phyloP scores from a whole-genome alignment of 2,329 filamentous ascomycete species.

The Aspergillus ustus region DNA sequence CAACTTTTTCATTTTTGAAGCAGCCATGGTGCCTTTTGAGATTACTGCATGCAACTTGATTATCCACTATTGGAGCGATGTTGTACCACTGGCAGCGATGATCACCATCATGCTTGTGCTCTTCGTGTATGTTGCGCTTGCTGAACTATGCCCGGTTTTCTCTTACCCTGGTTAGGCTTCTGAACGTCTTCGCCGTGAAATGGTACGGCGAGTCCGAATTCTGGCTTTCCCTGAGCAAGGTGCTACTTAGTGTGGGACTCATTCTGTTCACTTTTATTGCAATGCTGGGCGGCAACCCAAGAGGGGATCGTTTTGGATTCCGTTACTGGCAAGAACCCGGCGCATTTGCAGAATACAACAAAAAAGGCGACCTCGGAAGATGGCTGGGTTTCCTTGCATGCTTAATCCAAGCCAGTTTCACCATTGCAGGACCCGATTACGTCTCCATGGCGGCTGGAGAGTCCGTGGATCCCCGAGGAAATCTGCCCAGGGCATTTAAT shows the following conservation, averaged over 20 bases:
- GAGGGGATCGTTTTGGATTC: constrained; percentile 74
- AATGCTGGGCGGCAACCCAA: constrained; percentile 82
- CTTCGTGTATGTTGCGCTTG: constrained; percentile 43
- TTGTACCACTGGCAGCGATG: constrained; percentile 51
- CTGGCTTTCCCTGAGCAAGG: constrained; percentile 71
- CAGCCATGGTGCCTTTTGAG: constrained; percentile 57
- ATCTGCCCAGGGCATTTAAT: constrained; percentile 76
- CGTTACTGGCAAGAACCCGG: constrained; percentile 70
- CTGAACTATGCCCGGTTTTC: not conserved
- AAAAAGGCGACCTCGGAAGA: constrained; percentile 67
- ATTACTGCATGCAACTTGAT: constrained; percentile 57
- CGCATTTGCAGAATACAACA: constrained; percentile 70
- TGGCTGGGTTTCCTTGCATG: constrained; percentile 79
- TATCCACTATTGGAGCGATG: constrained; percentile 55
- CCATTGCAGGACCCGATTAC: constrained; percentile 70
- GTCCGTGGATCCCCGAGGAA: constrained; percentile 69
- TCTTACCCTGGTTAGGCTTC: constrained; percentile 20
- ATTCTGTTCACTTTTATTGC: constrained; percentile 79
- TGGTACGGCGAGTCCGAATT: constrained; percentile 82
- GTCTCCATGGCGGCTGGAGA: constrained; percentile 70
- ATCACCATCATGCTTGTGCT: constrained; percentile 52
- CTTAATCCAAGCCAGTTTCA: constrained; percentile 72
- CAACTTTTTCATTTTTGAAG: constrained; percentile 59
- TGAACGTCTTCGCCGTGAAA: constrained; percentile 75
- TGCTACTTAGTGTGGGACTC: constrained; percentile 72